Evolutionary conservation across 352 stramenopile species (phyloP).

Genomic region (Phytophthora sp.): DNA sequence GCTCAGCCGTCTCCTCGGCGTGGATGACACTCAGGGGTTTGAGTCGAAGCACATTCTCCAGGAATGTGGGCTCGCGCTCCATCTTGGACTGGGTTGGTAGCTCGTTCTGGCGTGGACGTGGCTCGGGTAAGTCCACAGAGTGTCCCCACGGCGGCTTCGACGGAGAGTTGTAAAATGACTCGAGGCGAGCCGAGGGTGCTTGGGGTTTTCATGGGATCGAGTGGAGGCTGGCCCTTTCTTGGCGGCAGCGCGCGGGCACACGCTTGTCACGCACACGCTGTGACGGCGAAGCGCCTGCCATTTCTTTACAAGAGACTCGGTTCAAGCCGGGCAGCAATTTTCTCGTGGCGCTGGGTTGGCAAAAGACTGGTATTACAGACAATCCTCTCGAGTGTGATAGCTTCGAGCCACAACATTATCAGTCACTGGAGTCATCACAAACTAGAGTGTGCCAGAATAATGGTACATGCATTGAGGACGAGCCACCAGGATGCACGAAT

Average conservation of each 20-base stretch:
- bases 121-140: slow-evolving; percentile 12
- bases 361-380: no score
- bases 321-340: slow-evolving; percentile 21
- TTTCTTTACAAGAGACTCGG: slow-evolving; percentile 22
- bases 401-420: no score
- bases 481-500: no score
- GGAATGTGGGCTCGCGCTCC: slow-evolving; percentile 47
- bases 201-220: slow-evolving; percentile 7
- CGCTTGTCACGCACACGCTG: slow-evolving; percentile 9
- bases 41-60: slow-evolving; percentile 65
- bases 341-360: slow-evolving; percentile 14
- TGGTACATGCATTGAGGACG: no score
- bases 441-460: no score
- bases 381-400: no score
- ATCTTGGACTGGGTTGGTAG: slow-evolving; percentile 15
- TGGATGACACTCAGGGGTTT: slow-evolving; percentile 78
- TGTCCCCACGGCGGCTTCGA: slow-evolving; percentile 34
- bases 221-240: slow-evolving; percentile 18
- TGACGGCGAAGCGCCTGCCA: slow-evolving; percentile 13
- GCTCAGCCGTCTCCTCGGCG: slow-evolving; percentile 71
- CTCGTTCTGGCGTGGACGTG: slow-evolving; percentile 2
- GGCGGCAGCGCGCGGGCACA: slow-evolving; percentile 3
- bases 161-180: slow-evolving; percentile 28
- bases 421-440: no score
- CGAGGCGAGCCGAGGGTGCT: slow-evolving; percentile 3